These are phyloP conservation scores for Xylariomycetidae sp. DNA, from an alignment of 2,329 filamentous ascomycete species.

Conservation along the genomic window DNA sequence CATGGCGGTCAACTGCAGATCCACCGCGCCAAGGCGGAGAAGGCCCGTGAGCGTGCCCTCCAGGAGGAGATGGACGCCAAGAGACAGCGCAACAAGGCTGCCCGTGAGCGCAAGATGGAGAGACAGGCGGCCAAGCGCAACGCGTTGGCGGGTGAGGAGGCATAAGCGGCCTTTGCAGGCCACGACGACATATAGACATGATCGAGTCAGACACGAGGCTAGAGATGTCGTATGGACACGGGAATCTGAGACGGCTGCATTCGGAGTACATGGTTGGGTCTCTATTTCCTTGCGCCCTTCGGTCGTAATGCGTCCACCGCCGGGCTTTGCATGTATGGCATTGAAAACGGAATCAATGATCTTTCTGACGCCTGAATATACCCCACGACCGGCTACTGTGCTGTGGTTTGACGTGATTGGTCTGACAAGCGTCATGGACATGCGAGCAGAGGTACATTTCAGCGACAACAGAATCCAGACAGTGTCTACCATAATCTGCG, in stretches of 20 bases:
- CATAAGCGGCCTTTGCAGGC: conserved; percentile 30
- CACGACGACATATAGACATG: conserved; percentile 22
- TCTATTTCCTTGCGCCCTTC: conserved; percentile 31
- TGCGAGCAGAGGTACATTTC: too few species aligned
- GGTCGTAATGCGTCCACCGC: conserved; percentile 26
- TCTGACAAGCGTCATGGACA: too few species aligned
- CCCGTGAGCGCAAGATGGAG: conserved; percentile 96
- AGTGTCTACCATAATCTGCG: too few species aligned
- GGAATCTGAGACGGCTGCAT: conserved; percentile 29
- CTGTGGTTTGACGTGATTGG: too few species aligned
- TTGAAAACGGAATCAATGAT: conserved; percentile 49
- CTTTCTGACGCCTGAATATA: conserved; percentile 31
- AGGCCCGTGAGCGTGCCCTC: conserved; percentile 88
- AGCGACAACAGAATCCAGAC: too few species aligned
- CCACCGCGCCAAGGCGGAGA: conserved; percentile 99
- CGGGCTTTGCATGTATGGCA: conserved; percentile 45
- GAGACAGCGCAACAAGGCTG: conserved; percentile 99
- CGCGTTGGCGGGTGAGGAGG: conserved; percentile 70
- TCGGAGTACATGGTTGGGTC: conserved; percentile 45
- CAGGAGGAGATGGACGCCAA: conserved; percentile 99
- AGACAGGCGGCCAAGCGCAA: conserved; percentile 86
- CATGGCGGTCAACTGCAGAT: conserved; percentile 55
- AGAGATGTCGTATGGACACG: conserved; percentile 22
- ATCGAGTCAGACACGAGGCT: conserved; percentile 14
- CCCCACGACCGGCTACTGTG: too few species aligned